phyloP scores from a whole-genome alignment of 441 rosid genomes.

The Jatropha podagrica region DNA sequence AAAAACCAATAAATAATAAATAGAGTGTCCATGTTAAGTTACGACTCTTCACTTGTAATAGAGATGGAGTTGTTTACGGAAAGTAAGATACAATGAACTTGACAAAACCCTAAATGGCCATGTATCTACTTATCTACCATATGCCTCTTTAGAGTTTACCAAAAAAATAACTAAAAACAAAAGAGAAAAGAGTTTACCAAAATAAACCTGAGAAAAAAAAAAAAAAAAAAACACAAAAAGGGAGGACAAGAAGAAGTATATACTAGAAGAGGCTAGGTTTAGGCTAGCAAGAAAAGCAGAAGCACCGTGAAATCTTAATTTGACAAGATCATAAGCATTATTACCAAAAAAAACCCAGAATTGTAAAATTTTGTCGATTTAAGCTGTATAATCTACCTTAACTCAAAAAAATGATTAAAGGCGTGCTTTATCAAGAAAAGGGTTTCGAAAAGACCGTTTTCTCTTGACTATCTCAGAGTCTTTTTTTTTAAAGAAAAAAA shows the following conservation, averaged over 20 bases:
- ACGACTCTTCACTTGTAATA: neutral
- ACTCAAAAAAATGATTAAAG: neutral
- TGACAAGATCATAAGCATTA: constrained; percentile 5
- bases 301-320: constrained; percentile 13
- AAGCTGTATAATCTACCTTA: neutral
- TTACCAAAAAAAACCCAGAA: neutral
- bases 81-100: constrained; percentile 67
- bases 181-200: too few species aligned
- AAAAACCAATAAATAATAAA: neutral
- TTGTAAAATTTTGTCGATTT: neutral
- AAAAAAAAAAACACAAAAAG: too few species aligned
- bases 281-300: neutral
- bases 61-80: constrained; percentile 49
- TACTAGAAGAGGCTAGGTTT: neutral
- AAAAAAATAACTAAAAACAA: too few species aligned
- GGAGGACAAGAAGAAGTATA: neutral
- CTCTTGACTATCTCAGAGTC: too few species aligned
- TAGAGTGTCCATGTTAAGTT: neutral
- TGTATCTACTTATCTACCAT: neutral
- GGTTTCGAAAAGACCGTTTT: too few species aligned
- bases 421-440: too few species aligned
- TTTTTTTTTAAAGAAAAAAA: neutral
- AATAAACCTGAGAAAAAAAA: too few species aligned
- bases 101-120: constrained; percentile 28
- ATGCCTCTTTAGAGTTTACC: neutral